A percentile compares a stretch with the other conserved stretches of the same genome.
Evolutionary conservation across 2,329 filamentous ascomycete species (phyloP).

Genomic region (Apiospora aurea): DNA sequence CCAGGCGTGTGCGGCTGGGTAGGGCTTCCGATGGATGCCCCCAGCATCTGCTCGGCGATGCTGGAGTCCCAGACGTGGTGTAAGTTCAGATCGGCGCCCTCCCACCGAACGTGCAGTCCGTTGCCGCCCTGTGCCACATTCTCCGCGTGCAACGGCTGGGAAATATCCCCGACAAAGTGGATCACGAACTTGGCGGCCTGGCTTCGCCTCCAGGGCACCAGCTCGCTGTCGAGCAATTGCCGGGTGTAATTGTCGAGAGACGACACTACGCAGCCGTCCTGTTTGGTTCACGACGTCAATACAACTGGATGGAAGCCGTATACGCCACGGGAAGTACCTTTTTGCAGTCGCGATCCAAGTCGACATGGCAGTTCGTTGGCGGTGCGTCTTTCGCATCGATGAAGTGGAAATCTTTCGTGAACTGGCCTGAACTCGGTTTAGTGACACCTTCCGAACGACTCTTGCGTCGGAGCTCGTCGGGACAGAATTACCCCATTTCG

Average conservation of each 20-base stretch:
- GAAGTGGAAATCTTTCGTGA: conserved; percentile 70
- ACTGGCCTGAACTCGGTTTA: conserved; percentile 47
- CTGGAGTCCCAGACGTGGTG: conserved; percentile 78
- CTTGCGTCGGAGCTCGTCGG: no score
- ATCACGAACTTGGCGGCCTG: conserved; percentile 72
- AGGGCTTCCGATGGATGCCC: conserved; percentile 57
- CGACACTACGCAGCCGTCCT: conserved; percentile 66
- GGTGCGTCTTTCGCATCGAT: conserved; percentile 73
- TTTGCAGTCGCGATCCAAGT: conserved; percentile 69
- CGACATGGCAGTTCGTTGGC: conserved; percentile 63
- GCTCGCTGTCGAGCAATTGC: conserved; percentile 54
- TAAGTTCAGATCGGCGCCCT: conserved; percentile 65
- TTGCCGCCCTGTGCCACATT: conserved; percentile 67
- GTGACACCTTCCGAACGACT: neutral
- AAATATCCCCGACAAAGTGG: conserved; percentile 75
- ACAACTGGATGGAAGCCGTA: neutral
- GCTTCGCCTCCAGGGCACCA: conserved; percentile 55
- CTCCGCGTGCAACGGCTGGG: conserved; percentile 73
- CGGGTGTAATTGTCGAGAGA: conserved; percentile 68
- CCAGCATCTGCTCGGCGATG: conserved; percentile 71
- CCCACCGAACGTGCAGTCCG: conserved; percentile 69
- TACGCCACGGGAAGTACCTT: conserved; percentile 30
- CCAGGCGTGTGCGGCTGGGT: conserved; percentile 60
- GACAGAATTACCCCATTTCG: conserved; percentile 53
- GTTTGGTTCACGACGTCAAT: neutral